Conservation (phyloP, 176 grass and related monocot species). For the Puya raimondii region DNA sequence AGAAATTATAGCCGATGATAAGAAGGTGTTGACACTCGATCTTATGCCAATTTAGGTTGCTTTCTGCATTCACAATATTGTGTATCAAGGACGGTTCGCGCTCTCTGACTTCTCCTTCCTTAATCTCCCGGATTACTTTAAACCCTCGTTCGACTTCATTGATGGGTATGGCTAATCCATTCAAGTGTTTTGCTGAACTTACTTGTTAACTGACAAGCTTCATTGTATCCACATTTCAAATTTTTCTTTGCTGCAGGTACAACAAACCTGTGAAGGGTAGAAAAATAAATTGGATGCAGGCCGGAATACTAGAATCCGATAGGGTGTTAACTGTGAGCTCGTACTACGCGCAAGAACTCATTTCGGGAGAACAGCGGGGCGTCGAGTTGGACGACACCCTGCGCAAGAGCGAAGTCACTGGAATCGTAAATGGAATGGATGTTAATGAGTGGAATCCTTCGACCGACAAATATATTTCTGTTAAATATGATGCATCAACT, state of each 20-base stretch:
- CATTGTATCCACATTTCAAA: no score
- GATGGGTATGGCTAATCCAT: constrained; percentile 42
- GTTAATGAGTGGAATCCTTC: constrained; percentile 78
- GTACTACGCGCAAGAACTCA: constrained; percentile 80
- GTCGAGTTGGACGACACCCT: constrained; percentile 75
- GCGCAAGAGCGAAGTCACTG: constrained; percentile 44
- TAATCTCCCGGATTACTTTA: constrained; percentile 70
- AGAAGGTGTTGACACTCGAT: no score
- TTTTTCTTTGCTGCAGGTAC: constrained; percentile 36
- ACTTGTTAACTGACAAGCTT: no score
- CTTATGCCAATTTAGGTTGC: constrained; percentile 34
- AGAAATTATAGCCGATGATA: not conserved
- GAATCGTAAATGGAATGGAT: constrained; percentile 95
- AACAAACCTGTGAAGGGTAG: constrained; percentile 74
- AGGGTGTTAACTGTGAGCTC: constrained; percentile 73
- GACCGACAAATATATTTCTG: constrained; percentile 68
- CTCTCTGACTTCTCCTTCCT: constrained; percentile 37
- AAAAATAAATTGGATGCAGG: constrained; percentile 99
- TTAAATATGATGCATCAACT: constrained; percentile 56
- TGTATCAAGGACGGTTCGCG: constrained; percentile 78
- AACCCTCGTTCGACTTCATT: constrained; percentile 74
- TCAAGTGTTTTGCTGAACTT: no score
- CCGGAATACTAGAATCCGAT: constrained; percentile 58
- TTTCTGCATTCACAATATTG: constrained; percentile 99
- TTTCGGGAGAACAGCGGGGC: constrained; percentile 59